Base-by-base conservation (phyloP, 1,284 basidiomycete genomes). In the Pascua guehoae region DNA sequence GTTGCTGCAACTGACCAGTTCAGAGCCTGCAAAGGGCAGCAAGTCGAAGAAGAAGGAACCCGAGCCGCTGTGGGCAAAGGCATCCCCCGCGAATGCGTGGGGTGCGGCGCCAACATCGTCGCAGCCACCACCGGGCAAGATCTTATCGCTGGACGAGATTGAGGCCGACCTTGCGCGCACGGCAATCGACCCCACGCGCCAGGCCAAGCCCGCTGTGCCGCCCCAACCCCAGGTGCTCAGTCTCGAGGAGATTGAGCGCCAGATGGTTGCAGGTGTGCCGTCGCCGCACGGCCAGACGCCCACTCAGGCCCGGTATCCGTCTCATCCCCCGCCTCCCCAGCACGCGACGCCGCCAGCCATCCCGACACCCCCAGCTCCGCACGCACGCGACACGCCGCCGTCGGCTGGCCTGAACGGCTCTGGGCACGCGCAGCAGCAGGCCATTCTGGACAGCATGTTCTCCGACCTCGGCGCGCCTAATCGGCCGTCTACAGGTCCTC, bases 61-160 rank as follows among this genome's bases (percentile, higher is more conserved):
- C 8, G 60, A 61, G 56, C 59, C 61, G 11, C 55, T 67, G 3
- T 71, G 69, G 67, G 61, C 60, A 16, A 64, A 70, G 52, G 70
- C 73, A 2, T 64, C 62, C 38, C 60, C 65, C 1, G 58, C 69
- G 5, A 68, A 58, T 32, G 81, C 85, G 46, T 81, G 84, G 70
- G 74, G 71, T 40, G 67, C 70, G 63, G 71, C 62, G 18, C 75
- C 64, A 2, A 32, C 24, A 32, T 44, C 49, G 15, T 37, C 49
- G 14, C 53, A 66, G 24, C 67, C 66, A 58, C 66, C 68, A 10
- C 79, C 79, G 46, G 77, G 74, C 2, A 83, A 85, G 41, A 83
- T 85, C 38, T 85, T 88, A 56, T 95, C 91, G 0, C 76, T 98
- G 32, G 89, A 93, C 64, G 92, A 98, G 73, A 90, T 98, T 61